Percentiles rank a stretch among this genome's conserved stretches.
Conservation (phyloP, 768 basidiomycete genomes). For the Phylloporus sp. region DNA sequence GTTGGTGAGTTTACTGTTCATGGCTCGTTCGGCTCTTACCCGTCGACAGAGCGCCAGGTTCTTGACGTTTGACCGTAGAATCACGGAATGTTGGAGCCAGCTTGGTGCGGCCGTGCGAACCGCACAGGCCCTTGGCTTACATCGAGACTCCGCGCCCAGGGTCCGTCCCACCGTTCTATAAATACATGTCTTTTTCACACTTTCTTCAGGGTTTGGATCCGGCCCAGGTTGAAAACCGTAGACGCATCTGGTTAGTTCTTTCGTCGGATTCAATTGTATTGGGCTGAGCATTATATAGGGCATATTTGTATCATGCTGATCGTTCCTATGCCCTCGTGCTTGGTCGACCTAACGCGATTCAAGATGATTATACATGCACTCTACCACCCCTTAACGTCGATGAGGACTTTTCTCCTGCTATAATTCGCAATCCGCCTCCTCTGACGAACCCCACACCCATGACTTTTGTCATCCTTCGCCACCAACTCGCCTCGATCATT, state of each 20-base stretch:
- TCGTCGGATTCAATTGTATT: not conserved
- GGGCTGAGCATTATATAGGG: conserved; percentile 43
- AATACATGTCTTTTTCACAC: conserved; percentile 5
- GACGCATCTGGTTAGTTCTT: conserved; percentile 72
- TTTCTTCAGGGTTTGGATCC: conserved; percentile 61
- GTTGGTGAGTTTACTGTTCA: conserved; percentile 41
- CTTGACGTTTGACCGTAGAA: conserved; percentile 69
- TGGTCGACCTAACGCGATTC: conserved; percentile 85
- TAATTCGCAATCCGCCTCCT: conserved; percentile 49
- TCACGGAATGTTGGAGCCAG: conserved; percentile 96
- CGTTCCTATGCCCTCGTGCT: conserved; percentile 89
- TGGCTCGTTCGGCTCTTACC: conserved; percentile 7
- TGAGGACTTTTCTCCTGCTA: conserved; percentile 47
- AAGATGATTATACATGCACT: conserved; percentile 86
- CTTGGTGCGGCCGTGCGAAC: conserved; percentile 90
- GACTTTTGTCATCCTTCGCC: conserved; percentile 86
- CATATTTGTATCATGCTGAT: conserved; percentile 91
- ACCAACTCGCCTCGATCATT: conserved; percentile 78
- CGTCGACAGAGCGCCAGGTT: conserved; percentile 61
- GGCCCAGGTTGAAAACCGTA: conserved; percentile 78
- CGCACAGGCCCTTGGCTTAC: conserved; percentile 89
- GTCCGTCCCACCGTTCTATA: conserved; percentile 40
- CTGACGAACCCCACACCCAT: conserved; percentile 73
- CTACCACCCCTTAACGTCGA: conserved; percentile 70
- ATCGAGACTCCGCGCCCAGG: conserved; percentile 82